phyloP scores from a whole-genome alignment of 306 rosid species.

The Sechiopsis laciniata region DNA sequence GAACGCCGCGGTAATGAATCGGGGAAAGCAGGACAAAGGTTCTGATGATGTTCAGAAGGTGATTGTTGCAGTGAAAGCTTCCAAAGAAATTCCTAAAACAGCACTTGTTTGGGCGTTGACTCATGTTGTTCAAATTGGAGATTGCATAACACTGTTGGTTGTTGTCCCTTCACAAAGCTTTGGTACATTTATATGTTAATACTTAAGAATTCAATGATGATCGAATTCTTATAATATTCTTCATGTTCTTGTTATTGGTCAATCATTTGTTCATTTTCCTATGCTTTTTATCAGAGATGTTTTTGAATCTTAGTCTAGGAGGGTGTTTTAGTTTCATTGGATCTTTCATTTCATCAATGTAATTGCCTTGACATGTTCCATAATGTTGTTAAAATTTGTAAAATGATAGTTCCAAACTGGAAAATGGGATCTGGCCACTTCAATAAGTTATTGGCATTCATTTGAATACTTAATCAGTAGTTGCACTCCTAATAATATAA shows the following conservation, averaged over 20 bases:
- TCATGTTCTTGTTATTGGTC: too few species aligned
- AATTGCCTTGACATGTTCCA: too few species aligned
- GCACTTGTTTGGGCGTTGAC: slow-evolving; percentile 95
- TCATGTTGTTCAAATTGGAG: slow-evolving; percentile 98
- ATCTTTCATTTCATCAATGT: too few species aligned
- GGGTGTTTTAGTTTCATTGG: too few species aligned
- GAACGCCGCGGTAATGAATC: slow-evolving; percentile 40
- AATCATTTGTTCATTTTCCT: too few species aligned
- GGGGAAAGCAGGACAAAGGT: slow-evolving; percentile 67
- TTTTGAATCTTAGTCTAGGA: neutral
- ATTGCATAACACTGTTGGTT: slow-evolving; percentile 84
- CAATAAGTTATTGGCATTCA: too few species aligned
- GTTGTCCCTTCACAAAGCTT: slow-evolving; percentile 87
- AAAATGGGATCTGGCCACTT: too few species aligned
- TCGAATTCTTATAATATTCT: neutral
- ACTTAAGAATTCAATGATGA: neutral
- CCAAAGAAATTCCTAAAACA: slow-evolving; percentile 82
- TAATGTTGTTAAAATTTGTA: too few species aligned
- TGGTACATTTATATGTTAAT: slow-evolving; percentile 34
- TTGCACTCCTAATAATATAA: too few species aligned
- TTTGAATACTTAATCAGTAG: too few species aligned
- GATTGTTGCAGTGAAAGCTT: slow-evolving; percentile 89
- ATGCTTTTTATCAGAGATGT: too few species aligned
- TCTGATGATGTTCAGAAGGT: slow-evolving; percentile 79
- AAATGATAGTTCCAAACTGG: too few species aligned